phyloP scores from a whole-genome alignment of 2,329 filamentous ascomycete species.

The Stenocarpella maydis region DNA sequence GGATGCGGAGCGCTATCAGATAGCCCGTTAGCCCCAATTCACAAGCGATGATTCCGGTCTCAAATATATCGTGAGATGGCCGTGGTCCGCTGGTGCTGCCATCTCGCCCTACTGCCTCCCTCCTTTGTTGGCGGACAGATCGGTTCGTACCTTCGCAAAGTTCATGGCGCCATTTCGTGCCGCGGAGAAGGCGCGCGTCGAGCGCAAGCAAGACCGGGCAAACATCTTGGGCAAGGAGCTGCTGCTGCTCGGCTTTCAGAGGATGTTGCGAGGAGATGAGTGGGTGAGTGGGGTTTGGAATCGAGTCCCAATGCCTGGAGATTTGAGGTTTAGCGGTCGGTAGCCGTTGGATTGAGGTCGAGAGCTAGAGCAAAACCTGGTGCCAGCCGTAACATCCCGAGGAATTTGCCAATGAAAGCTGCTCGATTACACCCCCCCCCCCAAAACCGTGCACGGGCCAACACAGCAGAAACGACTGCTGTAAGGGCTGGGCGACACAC shows the following conservation, averaged over 20 bases:
- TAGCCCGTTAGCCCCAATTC: constrained; percentile 25
- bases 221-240: constrained; percentile 75
- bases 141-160: constrained; percentile 71
- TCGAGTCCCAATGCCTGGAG: constrained; percentile 48
- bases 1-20: constrained; percentile 69
- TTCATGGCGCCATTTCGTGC: constrained; percentile 77
- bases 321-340: constrained; percentile 39
- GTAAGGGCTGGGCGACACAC: not conserved
- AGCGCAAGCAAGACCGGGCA: constrained; percentile 89
- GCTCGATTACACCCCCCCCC: constrained; percentile 27
- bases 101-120: not conserved
- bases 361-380: constrained; percentile 35
- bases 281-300: constrained; percentile 44
- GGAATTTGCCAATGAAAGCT: constrained; percentile 33
- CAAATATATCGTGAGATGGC: not conserved
- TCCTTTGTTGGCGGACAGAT: constrained; percentile 15
- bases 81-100: not conserved
- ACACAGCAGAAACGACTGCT: constrained; percentile 15
- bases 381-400: constrained; percentile 33
- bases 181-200: constrained; percentile 84
- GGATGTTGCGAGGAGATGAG: constrained; percentile 44
- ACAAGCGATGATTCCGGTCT: constrained; percentile 21
- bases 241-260: constrained; percentile 51
- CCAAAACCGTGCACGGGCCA: constrained; percentile 15
- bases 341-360: constrained; percentile 36